These are phyloP conservation scores for Beta corolliflora DNA, from an alignment of 179 eudicot species.

Conservation along the genomic window DNA sequence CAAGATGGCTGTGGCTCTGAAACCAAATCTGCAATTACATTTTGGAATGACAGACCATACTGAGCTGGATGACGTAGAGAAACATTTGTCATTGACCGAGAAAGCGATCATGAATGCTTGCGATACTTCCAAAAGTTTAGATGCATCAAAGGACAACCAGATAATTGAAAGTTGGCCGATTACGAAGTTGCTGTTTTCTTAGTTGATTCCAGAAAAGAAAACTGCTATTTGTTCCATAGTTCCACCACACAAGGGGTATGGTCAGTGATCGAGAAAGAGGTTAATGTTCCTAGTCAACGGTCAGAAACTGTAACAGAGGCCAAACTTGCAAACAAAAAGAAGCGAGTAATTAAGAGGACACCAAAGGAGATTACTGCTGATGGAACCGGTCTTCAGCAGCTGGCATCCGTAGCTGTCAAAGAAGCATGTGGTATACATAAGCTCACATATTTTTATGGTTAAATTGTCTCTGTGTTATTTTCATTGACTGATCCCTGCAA, in stretches of 20 bases:
- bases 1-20: conserved; percentile 61
- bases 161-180: conserved; percentile 56
- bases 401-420: conserved; percentile 62
- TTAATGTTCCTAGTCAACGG: conserved; percentile 25
- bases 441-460: neutral
- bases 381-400: conserved; percentile 42
- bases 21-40: conserved; percentile 52
- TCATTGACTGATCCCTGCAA: neutral
- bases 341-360: conserved; percentile 39
- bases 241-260: conserved; percentile 71
- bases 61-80: conserved; percentile 41
- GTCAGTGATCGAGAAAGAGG: conserved; percentile 74
- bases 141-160: conserved; percentile 48
- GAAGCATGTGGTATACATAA: conserved; percentile 55
- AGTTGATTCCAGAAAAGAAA: conserved; percentile 56
- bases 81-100: conserved; percentile 67
- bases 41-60: conserved; percentile 40
- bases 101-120: conserved; percentile 73
- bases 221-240: conserved; percentile 60
- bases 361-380: conserved; percentile 34
- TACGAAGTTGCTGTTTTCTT: conserved; percentile 66
- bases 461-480: conserved; percentile 2
- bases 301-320: conserved; percentile 34
- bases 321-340: conserved; percentile 35
- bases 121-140: conserved; percentile 49